These are phyloP conservation scores for Russula abietina DNA, from an alignment of 768 basidiomycete genomes.

Conservation along the genomic window DNA sequence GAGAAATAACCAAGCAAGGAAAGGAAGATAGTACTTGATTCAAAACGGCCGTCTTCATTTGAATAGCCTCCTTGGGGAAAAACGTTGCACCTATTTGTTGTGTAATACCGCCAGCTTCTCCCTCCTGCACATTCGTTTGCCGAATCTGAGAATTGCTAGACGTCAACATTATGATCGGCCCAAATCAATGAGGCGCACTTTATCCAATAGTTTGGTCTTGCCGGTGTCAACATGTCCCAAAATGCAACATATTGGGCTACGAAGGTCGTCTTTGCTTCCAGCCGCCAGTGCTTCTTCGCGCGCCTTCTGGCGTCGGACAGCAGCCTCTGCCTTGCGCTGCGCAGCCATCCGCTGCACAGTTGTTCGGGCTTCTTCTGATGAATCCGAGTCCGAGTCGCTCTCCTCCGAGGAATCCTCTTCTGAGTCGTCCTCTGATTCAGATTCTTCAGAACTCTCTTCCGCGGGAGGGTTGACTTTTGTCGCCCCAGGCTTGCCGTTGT, in stretches of 20 bases:
- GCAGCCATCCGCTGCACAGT: constrained; percentile 58
- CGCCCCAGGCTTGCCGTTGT: constrained; percentile 27
- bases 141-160: constrained; percentile 61
- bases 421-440: constrained; percentile 39
- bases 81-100: constrained; percentile 99
- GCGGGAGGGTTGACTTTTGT: background rate
- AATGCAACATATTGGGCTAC: constrained; percentile 98
- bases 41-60: constrained; percentile 87
- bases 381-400: constrained; percentile 44
- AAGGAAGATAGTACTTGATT: constrained; percentile 55
- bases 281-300: constrained; percentile 83
- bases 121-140: constrained; percentile 99
- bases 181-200: constrained; percentile 44
- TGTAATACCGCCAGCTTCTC: constrained; percentile 99
- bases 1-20: background rate
- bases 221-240: constrained; percentile 99
- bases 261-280: constrained; percentile 80
- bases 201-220: constrained; percentile 96
- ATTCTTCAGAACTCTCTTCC: constrained; percentile 34
- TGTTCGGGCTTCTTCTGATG: constrained; percentile 59
- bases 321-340: constrained; percentile 79
- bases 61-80: constrained; percentile 94
- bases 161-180: background rate
- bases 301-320: constrained; percentile 68
- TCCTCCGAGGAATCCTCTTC: constrained; percentile 30